These are phyloP conservation scores for Alternaria sp. DNA, from an alignment of 2,329 filamentous ascomycete species.

Conservation along the genomic window DNA sequence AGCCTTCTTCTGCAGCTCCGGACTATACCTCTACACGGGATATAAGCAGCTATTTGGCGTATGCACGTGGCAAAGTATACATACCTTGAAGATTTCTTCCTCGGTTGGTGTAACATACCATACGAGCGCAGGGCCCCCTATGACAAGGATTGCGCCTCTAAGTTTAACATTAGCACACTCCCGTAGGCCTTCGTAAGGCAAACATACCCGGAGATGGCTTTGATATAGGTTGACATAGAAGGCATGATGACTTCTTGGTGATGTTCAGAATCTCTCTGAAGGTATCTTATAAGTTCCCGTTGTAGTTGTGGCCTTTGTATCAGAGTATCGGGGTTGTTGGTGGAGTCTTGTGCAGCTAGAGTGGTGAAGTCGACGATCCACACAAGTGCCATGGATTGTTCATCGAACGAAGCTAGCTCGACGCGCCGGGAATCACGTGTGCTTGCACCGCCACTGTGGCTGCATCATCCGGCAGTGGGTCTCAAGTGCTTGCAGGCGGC, in stretches of 20 bases:
- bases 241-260: slow-evolving; percentile 32
- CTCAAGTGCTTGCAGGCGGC: slow-evolving; percentile 8
- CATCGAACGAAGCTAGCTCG: slow-evolving; percentile 10
- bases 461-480: background rate
- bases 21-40: slow-evolving; percentile 76
- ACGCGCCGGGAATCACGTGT: slow-evolving; percentile 4
- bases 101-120: slow-evolving; percentile 83
- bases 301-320: background rate
- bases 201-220: slow-evolving; percentile 46
- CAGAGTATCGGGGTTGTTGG: slow-evolving; percentile 1
- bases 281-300: background rate
- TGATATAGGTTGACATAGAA: slow-evolving; percentile 40
- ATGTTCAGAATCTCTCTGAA: background rate
- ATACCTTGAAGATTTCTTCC: slow-evolving; percentile 82
- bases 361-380: slow-evolving; percentile 18
- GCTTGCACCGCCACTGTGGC: slow-evolving; percentile 4
- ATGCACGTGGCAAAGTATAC: slow-evolving; percentile 24
- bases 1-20: slow-evolving; percentile 88
- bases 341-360: slow-evolving; percentile 7
- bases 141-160: slow-evolving; percentile 74
- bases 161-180: slow-evolving; percentile 26
- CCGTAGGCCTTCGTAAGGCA: slow-evolving; percentile 10
- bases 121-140: slow-evolving; percentile 87
- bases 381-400: slow-evolving; percentile 5
- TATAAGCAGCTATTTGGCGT: slow-evolving; percentile 10